phyloP scores from a whole-genome alignment of 257 asterid species.

The Rauvolfia tetraphylla region DNA sequence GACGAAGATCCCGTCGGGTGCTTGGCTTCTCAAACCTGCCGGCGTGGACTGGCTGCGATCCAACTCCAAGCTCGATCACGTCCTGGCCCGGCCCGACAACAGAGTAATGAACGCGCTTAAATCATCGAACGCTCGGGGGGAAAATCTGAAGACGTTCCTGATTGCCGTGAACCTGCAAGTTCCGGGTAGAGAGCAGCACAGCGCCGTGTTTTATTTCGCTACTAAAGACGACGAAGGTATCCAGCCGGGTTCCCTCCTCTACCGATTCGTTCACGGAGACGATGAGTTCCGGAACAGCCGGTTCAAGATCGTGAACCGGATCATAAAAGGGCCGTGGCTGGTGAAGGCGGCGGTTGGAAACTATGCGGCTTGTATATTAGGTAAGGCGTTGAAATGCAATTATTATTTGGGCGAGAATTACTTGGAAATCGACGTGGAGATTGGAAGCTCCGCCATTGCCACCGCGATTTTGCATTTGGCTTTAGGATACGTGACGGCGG shows the following conservation, averaged over 20 bases:
- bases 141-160: slow-evolving; percentile 45
- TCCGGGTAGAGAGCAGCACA: slow-evolving; percentile 86
- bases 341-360: slow-evolving; percentile 87
- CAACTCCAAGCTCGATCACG: slow-evolving; percentile 69
- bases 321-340: slow-evolving; percentile 93
- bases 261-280: slow-evolving; percentile 64
- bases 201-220: slow-evolving; percentile 83
- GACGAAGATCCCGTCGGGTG: slow-evolving; percentile 56
- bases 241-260: slow-evolving; percentile 49
- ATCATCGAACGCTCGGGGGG: slow-evolving; percentile 29
- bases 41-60: slow-evolving; percentile 97
- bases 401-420: slow-evolving; percentile 68
- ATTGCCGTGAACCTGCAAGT: slow-evolving; percentile 81
- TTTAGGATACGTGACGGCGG: slow-evolving; percentile 74
- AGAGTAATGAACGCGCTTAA: slow-evolving; percentile 60
- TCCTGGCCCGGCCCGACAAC: slow-evolving; percentile 75
- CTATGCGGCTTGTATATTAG: slow-evolving; percentile 79
- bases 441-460: slow-evolving; percentile 86
- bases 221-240: slow-evolving; percentile 51
- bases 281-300: slow-evolving; percentile 67
- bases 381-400: slow-evolving; percentile 73
- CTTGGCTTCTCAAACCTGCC: slow-evolving; percentile 72
- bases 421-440: slow-evolving; percentile 85
- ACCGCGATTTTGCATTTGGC: slow-evolving; percentile 81
- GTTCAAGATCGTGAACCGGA: slow-evolving; percentile 82